Conservation (phyloP, 148 eudicot species). For the Rhododendron simsii region DNA sequence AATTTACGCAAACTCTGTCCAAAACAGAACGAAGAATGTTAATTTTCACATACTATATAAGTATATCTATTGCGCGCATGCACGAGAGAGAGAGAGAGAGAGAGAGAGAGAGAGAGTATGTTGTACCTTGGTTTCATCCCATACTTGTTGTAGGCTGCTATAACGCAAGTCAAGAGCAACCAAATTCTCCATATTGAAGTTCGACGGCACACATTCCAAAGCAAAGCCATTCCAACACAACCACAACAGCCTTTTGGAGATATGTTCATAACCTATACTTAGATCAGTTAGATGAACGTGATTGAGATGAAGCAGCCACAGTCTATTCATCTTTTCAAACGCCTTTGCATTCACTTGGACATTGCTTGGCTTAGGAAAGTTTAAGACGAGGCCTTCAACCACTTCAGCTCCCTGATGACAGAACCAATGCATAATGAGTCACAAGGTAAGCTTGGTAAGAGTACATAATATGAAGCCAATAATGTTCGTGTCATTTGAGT, state of each 20-base stretch:
- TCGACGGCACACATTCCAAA: not conserved
- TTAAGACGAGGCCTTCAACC: not conserved
- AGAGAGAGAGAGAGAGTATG: not conserved
- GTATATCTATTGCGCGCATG: too few relatives aligned
- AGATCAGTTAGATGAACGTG: not conserved
- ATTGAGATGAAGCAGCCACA: constrained; percentile 5
- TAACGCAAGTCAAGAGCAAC: not conserved
- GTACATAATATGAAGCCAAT: not conserved
- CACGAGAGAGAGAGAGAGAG: too few relatives aligned
- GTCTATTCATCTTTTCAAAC: not conserved
- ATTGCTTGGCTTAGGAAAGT: not conserved
- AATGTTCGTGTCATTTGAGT: not conserved
- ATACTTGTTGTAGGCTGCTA: not conserved
- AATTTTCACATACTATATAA: not conserved
- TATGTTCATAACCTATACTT: not conserved
- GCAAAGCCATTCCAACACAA: not conserved
- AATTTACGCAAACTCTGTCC: constrained; percentile 1
- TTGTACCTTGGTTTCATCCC: not conserved
- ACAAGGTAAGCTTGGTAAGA: not conserved
- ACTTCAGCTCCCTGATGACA: not conserved
- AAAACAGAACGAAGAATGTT: not conserved
- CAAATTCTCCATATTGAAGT: not conserved
- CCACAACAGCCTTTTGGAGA: not conserved
- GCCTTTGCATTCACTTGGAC: not conserved
- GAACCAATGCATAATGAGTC: not conserved